Conservation (phyloP, 2,329 filamentous ascomycete genomes). For the Colletotrichum orchidophilum region DNA sequence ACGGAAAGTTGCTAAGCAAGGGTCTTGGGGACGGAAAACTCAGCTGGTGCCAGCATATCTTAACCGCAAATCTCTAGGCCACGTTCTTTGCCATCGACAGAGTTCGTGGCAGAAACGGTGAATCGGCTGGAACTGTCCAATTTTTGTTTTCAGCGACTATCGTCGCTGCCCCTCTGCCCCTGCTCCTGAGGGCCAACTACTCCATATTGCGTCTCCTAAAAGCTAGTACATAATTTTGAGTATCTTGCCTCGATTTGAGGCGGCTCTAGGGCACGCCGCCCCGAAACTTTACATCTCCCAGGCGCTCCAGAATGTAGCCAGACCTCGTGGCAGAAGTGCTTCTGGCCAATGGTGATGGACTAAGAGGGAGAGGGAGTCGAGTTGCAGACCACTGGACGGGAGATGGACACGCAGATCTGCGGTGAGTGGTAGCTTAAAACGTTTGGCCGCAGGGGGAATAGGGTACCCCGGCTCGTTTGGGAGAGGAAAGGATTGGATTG, state of each 20-base stretch:
- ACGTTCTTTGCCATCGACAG: background rate
- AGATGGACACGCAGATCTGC: constrained; percentile 28
- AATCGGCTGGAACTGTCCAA: background rate
- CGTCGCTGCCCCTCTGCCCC: too few species aligned
- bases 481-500: constrained; percentile 12
- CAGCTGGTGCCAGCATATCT: background rate
- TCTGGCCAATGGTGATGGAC: background rate
- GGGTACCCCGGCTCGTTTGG: constrained; percentile 6
- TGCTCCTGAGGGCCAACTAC: too few species aligned
- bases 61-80: background rate
- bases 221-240: too few species aligned
- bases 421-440: constrained; percentile 10
- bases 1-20: background rate
- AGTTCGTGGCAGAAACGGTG: background rate
- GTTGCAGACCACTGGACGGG: constrained; percentile 15
- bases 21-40: background rate
- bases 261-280: background rate
- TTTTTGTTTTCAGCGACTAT: background rate
- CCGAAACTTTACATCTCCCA: background rate
- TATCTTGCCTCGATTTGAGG: background rate
- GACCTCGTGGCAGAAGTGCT: background rate
- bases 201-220: too few species aligned
- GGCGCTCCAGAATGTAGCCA: background rate
- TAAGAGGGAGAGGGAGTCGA: constrained; percentile 2
- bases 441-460: background rate